Percentiles rank a stretch among this genome's conserved stretches.
phyloP scores from a whole-genome alignment of 2,329 filamentous ascomycete genomes.

The Claviceps purpurea region DNA sequence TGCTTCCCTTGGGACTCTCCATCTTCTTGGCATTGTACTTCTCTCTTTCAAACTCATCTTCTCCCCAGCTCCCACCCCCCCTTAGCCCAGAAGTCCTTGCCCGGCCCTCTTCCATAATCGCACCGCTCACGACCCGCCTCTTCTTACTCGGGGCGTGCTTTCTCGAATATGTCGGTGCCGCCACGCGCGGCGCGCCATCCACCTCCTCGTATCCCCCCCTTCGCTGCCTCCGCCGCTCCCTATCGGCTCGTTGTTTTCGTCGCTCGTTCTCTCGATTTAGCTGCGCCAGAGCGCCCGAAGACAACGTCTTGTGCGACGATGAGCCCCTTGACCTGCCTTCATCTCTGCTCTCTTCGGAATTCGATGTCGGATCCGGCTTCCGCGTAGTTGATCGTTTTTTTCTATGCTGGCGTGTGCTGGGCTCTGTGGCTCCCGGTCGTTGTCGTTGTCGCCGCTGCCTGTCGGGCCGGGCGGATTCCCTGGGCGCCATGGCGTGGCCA shows the following conservation, averaged over 20 bases:
- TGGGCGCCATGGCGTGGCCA: slow-evolving; percentile 4
- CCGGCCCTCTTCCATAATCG: slow-evolving; percentile 54
- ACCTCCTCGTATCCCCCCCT: slow-evolving; percentile 5
- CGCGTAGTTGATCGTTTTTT: slow-evolving; percentile 21
- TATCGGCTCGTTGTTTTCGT: slow-evolving; percentile 33
- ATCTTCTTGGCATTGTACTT: slow-evolving; percentile 27
- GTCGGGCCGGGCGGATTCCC: slow-evolving; percentile 6
- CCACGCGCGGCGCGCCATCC: background rate
- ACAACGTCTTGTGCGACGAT: slow-evolving; percentile 18
- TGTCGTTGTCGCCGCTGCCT: slow-evolving; percentile 15
- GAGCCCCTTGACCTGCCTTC: slow-evolving; percentile 12
- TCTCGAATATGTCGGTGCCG: slow-evolving; percentile 14
- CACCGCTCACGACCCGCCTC: slow-evolving; percentile 55
- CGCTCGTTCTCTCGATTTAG: slow-evolving; percentile 46
- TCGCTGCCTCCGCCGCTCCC: slow-evolving; percentile 12
- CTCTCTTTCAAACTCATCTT: slow-evolving; percentile 35
- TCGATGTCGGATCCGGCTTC: slow-evolving; percentile 16
- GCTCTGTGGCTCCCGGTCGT: slow-evolving; percentile 15
- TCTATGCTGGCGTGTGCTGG: slow-evolving; percentile 22
- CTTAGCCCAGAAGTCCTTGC: slow-evolving; percentile 23
- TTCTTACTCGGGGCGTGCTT: slow-evolving; percentile 31
- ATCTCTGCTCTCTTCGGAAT: slow-evolving; percentile 19
- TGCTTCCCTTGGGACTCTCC: slow-evolving; percentile 35
- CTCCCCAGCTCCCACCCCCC: slow-evolving; percentile 28
- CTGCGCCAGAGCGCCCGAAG: slow-evolving; percentile 48